Base-by-base conservation (phyloP, 805 yeast genomes). In the Pichia exigua region DNA sequence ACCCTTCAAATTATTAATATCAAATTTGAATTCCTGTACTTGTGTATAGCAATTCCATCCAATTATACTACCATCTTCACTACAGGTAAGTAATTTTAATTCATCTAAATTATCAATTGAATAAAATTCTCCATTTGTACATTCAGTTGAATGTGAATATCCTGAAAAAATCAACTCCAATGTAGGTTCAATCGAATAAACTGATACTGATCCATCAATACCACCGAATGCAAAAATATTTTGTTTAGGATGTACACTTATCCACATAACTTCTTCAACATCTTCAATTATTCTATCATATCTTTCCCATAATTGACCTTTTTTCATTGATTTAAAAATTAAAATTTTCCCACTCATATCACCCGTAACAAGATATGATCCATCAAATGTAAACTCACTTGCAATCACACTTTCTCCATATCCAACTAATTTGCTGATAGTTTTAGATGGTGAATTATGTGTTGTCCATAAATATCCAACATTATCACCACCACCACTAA, bases 401-500 rank as follows among this genome's bases (percentile, higher is more conserved):
- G 88, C 74, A 48, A 89, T 78, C 3, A 94, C 94, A 32, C 95
- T 85, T 66, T 94, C 99, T 42, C 83, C 83, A 69, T 88, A 95
- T 21, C 92, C 95, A 48, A 73, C 72, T 53, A 94, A 71, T 60
- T 86, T 82, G 41, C 86, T 82, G 2, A 89, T 91, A 52, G 86
- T 74, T 56, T 83, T 80, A 12, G 97, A 88, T 32, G 96, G 96
- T 54, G 80, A 82, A 2, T 88, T 75, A 67, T 89, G 95, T 1
- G 95, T 84, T 4, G 97, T 89, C 98, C 98, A 94, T 61, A 94
- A 65, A 65, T 81, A 87, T 1, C 91, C 97, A 26, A 80, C 73
- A 66, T 92, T 83, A 67, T 94, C 99, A 53, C 96, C 98, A 42
- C 97, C 98, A 30, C 99, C 99, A 22, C 92, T 78, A n/a, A 83